phyloP scores from a whole-genome alignment of 352 stramenopile species.

The Elongisporangium prolatum region DNA sequence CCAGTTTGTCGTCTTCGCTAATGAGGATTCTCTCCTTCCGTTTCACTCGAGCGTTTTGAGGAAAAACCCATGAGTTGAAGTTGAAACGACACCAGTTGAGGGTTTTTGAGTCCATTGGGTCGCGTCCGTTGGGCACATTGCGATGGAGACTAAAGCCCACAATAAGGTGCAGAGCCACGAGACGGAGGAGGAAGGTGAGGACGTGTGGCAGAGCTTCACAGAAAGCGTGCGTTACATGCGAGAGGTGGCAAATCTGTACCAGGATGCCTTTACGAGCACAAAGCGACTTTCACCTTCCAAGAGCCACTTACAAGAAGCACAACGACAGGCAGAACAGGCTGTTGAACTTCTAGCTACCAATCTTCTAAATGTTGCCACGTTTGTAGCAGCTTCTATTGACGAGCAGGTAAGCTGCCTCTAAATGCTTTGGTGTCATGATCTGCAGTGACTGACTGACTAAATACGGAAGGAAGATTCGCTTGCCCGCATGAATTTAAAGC shows the following conservation, averaged over 20 bases:
- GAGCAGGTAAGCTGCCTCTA: conserved; percentile 18
- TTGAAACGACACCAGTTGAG: not conserved
- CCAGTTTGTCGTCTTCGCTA: not conserved
- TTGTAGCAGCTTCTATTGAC: conserved; percentile 31
- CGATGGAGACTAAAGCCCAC: not conserved
- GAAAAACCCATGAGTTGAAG: not conserved
- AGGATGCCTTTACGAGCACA: conserved; percentile 28
- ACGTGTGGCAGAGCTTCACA: conserved; percentile 42
- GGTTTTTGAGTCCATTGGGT: not conserved
- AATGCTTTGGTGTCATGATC: not conserved
- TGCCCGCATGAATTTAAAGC: not conserved
- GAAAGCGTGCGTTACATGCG: conserved; percentile 51
- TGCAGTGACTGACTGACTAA: not conserved
- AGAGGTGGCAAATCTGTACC: conserved; percentile 44
- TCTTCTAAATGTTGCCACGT: conserved; percentile 38
- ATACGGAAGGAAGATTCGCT: not conserved
- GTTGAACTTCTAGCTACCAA: conserved; percentile 59
- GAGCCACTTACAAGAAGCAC: conserved; percentile 34
- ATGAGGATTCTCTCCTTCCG: not conserved
- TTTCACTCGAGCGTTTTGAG: not conserved
- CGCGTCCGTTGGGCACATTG: not conserved
- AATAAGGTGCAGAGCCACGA: conserved; percentile 1
- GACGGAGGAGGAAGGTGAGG: conserved; percentile 9
- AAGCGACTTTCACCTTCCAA: conserved; percentile 21
- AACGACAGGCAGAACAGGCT: conserved; percentile 40